Percentiles rank a stretch among this genome's conserved stretches.
phyloP scores from a whole-genome alignment of 768 basidiomycete genomes.

The Kwoniella pini region DNA sequence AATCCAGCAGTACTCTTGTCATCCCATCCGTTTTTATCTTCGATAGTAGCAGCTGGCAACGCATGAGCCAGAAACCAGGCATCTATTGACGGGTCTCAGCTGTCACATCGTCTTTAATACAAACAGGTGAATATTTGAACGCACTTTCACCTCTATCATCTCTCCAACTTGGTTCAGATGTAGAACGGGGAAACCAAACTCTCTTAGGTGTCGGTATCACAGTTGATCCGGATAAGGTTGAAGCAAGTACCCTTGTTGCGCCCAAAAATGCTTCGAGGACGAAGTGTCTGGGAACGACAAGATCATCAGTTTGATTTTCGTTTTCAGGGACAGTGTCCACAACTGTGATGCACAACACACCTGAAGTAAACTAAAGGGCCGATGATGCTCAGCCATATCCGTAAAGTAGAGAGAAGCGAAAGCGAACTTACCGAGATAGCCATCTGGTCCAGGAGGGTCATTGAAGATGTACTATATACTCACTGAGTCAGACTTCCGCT shows the following conservation, averaged over 20 bases:
- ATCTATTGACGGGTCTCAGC: conserved; percentile 29
- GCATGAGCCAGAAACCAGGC: conserved; percentile 43
- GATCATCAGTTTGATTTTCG: background rate
- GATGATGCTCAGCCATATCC: no score
- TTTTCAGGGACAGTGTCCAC: no score
- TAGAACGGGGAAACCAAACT: conserved; percentile 41
- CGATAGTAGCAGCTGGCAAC: conserved; percentile 38
- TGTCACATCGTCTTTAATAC: no score
- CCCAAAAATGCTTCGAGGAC: conserved; percentile 45
- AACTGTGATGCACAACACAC: conserved; percentile 4
- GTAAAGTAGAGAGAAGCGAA: background rate
- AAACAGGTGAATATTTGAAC: no score
- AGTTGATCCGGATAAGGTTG: conserved; percentile 14
- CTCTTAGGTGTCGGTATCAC: conserved; percentile 19
- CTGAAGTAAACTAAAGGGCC: conserved; percentile 24
- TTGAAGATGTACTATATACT: conserved; percentile 39
- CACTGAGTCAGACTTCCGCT: background rate
- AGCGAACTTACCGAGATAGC: conserved; percentile 26
- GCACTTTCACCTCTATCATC: conserved; percentile 31
- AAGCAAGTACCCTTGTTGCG: conserved; percentile 31
- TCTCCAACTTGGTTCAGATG: conserved; percentile 35
- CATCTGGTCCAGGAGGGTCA: conserved; percentile 35
- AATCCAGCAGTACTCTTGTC: conserved; percentile 34
- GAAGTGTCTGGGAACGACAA: conserved; percentile 28
- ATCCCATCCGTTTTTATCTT: conserved; percentile 43